Base-by-base conservation (phyloP, 257 asterid genomes). In the Plantago major region DNA sequence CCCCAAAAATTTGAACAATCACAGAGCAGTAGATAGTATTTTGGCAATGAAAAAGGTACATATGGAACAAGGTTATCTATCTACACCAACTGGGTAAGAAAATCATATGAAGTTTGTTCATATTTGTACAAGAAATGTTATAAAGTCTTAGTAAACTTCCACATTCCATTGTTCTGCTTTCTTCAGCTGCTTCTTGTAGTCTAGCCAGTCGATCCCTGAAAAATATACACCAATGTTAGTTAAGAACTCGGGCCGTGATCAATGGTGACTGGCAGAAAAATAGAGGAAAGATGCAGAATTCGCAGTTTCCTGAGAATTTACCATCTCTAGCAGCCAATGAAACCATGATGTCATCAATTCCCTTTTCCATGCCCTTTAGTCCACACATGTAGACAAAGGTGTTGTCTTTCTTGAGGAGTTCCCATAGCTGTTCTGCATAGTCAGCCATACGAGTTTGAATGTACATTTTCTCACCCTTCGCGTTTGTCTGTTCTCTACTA, bases 361-460 rank as follows among this genome's bases (percentile, higher is more conserved):
- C 99, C 62, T 84, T 80, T 58, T 92, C 99, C 99, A 92, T 89
- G 65, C 96, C 97, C 77, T 89, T 92, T 6, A 89, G 93, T 15
- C 99, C 99, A 60, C 99, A 89, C 96, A 92, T 92, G 86, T 92
- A 89, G 17, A 89, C 81, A 12, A 48, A 92, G 6, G 99, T 92
- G 85, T 89, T 89, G 77, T 89, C 97, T 74, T 92, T 86, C 90
- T 92, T 80, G 56, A 92, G 95, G 66, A 92, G 71, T 57, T 80
- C 82, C 99, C 99, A 92, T 6, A 92, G 79, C 84, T 92, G 91
- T 65, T 89, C 89, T 0, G 97, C 97, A 52, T 92, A 92, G 44
- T 92, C 86, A 48, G 99, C 97, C 97, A 92, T 92, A 73, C 96
- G 78, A 12, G 99, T 92, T 65, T 92, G 99, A 70, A 92, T 89